Percentiles rank a stretch among this genome's conserved stretches.
Conservation (phyloP, 2,329 filamentous ascomycete genomes). For the Dothistroma pini region DNA sequence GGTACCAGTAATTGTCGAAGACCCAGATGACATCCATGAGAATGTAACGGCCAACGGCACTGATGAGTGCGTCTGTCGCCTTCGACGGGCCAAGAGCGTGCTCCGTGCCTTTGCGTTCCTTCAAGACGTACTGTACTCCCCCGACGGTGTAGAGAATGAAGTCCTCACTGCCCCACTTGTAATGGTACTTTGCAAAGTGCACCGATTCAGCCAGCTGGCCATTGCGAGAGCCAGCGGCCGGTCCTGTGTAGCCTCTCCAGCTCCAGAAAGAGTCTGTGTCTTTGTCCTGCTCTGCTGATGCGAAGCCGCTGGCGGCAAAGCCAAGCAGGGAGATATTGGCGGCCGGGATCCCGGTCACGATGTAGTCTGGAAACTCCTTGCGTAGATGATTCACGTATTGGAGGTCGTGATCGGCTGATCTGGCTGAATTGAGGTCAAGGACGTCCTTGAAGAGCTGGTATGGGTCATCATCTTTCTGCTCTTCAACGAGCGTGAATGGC, state of each 20-base stretch:
- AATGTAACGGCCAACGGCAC: conserved; percentile 32
- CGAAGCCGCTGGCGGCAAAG: conserved; percentile 43
- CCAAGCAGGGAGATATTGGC: conserved; percentile 38
- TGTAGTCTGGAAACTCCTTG: conserved; percentile 36
- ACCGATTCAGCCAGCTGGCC: conserved; percentile 38
- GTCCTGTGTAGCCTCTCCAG: conserved; percentile 37
- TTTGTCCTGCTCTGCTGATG: conserved; percentile 37
- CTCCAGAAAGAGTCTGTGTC: conserved; percentile 37
- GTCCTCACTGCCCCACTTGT: conserved; percentile 37
- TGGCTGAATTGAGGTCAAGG: conserved; percentile 35
- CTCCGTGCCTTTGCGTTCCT: conserved; percentile 36
- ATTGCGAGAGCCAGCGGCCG: conserved; percentile 29
- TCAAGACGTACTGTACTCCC: conserved; percentile 41
- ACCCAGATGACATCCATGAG: conserved; percentile 41
- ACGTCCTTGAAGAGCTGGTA: conserved; percentile 38
- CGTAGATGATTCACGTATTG: conserved; percentile 39
- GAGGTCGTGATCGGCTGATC: conserved; percentile 39
- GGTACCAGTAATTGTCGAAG: conserved; percentile 42
- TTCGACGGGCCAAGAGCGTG: conserved; percentile 34
- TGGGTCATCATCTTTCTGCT: background rate
- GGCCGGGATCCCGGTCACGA: conserved; percentile 38
- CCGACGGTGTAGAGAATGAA: conserved; percentile 41
- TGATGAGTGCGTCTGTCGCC: conserved; percentile 38
- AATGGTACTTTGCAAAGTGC: conserved; percentile 41
- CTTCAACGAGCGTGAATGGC: conserved; percentile 10